Conservation (phyloP, 23 red algal genomes). For the Chondrus crispus region DNA sequence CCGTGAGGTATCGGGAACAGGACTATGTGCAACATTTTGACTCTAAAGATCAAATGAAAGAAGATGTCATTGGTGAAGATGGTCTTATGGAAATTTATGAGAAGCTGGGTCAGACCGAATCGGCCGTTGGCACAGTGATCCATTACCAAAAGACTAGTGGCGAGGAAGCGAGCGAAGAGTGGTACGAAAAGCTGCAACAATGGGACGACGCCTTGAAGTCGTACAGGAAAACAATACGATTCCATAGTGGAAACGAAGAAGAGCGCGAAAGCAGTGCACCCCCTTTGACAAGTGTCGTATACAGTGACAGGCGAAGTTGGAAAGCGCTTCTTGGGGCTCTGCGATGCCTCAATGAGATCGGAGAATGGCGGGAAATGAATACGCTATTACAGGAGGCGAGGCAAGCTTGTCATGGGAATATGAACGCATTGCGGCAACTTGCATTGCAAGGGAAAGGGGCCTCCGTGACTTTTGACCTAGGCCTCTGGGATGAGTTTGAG, state of each 20-base stretch:
- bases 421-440: conserved; percentile 14
- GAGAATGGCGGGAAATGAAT: conserved; percentile 91
- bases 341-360: conserved; percentile 82
- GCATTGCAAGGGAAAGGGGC: conserved; percentile 66
- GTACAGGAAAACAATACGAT: conserved; percentile 36
- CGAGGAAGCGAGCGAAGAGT: conserved; percentile 65
- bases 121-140: conserved; percentile 80
- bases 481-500: conserved; percentile 85
- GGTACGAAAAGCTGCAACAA: conserved; percentile 86
- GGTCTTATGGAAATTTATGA: conserved; percentile 98
- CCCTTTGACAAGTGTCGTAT: neutral
- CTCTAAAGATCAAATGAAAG: conserved; percentile 1
- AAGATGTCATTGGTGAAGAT: conserved; percentile 73
- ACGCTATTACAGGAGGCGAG: conserved; percentile 37
- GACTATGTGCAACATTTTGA: conserved; percentile 84
- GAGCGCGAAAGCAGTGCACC: neutral
- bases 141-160: conserved; percentile 77
- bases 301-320: conserved; percentile 54
- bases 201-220: conserved; percentile 75
- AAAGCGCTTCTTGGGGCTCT: conserved; percentile 53
- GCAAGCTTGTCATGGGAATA: conserved; percentile 11
- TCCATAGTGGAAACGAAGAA: neutral
- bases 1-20: conserved; percentile 84
- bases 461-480: conserved; percentile 82
- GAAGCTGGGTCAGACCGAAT: conserved; percentile 77